Base-by-base conservation (phyloP, 2,329 filamentous ascomycete species). In the Aspergillus ochraceus region DNA sequence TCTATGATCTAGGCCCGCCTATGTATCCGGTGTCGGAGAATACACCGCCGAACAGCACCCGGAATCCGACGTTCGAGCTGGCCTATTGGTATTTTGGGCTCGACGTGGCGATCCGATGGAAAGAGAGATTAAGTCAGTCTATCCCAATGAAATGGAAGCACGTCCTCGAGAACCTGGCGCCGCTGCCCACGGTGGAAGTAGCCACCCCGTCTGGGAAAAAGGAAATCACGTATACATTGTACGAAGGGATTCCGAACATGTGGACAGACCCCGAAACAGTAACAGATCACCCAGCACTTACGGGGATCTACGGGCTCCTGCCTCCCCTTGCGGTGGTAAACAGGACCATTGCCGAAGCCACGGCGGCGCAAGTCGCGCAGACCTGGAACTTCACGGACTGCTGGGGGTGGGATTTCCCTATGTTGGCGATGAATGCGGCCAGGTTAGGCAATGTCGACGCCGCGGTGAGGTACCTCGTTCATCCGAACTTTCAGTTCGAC, bases 71-170 rank as follows among this genome's bases (percentile, higher is more conserved):
- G 0, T 88, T 87, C 58, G 85, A 88, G 72, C 73, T 79, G 4
- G 81, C 84, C 6, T 88, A 88, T 70, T 87, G 84, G 84, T 78
- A 82, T 17, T 87, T 87, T 60, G 85, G 85, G 1, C 76, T 87
- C 17, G 78, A 83, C 24, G 70, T 86, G 1, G 85, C 85, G 3
- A 74, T 77, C 2, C 65, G 71, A 10, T 88, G 85, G 85, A 83
- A 83, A 66, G 59, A 71, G 51, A 76, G 84, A 3, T 80, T 82
- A 52, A 72, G 72, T 2, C 72, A 78, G n/a, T 49, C 74, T 0
- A 70, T 80, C 0, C 84, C 84, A 0, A 50, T 65, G 0, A 64
- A 68, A 2, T 88, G 84, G 84, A 70, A 69, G 0, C 69, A 68
- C 1, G 82, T 87, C 3, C 75, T 77, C 24, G 76, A 83, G 11